Evolutionary conservation across 108 stramenopile genomes (phyloP), one percentile per base, ranked within the genome.

Genomic region (Seminavis robusta): DNA sequence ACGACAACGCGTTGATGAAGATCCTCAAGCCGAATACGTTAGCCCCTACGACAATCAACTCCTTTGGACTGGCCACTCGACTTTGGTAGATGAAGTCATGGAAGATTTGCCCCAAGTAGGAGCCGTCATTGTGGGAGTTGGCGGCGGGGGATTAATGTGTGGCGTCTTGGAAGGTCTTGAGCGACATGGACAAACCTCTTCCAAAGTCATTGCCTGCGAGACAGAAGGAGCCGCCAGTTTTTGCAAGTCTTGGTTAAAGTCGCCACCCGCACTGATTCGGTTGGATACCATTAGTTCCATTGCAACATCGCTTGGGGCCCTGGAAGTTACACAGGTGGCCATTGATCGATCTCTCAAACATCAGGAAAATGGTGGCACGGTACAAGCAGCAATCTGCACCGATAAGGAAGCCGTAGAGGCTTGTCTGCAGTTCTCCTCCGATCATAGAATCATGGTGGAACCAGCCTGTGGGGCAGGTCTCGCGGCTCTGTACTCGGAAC

Each of bases 401-500:
- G 95, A 96, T 66, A 62, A 15, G 0, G 87, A 93, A 56, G 95
- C 92, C 0, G 71, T 96, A 17, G 71, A 79, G 20, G 91, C 91
- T 9, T 92, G 91, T 62, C 15, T 81, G 28, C 61, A 58, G 27
- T 90, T 94, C 46, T 74, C 89, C 5, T 31, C 67, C 0, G 91
- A 94, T 52, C 86, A 88, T 57, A 80, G 95, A 15, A 70, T 94
- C 39, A 59, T 96, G 43, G 91, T 96, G 0, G 95, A 96, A 65
- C 95, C 95, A 0, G 90, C 95, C 0, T 94, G 92, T 76, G 95
- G 93, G 9, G 95, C 95, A 10, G 80, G 91, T 10, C 57, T 94
- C 44, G 91, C 90, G 13, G 72, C 80, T n/a, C 53, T 81, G 40
- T 92, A 88, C 57, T 76, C 76, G 23, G 75, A 84, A 23, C 67